Conservation (phyloP, 1,284 basidiomycete species). For the Mycena citricolor region DNA sequence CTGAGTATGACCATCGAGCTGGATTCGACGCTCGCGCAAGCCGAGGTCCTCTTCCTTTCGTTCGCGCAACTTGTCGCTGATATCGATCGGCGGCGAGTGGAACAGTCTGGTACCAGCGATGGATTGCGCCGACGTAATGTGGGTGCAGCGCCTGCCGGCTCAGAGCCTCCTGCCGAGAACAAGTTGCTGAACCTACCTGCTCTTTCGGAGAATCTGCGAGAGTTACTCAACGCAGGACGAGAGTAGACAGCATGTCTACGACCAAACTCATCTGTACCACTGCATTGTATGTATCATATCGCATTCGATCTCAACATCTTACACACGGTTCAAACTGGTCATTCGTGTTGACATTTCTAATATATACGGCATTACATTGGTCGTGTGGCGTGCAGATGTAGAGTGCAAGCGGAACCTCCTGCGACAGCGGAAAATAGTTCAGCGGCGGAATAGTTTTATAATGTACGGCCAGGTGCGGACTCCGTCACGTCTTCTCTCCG, state of each 20-base stretch:
- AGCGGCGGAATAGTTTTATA: no score
- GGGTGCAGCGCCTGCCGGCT: constrained; percentile 7
- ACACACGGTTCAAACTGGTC: no score
- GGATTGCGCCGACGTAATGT: constrained; percentile 32
- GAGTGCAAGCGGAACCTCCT: no score
- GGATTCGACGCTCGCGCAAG: constrained; percentile 87
- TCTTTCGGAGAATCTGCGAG: constrained; percentile 58
- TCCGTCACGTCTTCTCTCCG: constrained; percentile 49
- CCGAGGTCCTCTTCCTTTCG: constrained; percentile 89
- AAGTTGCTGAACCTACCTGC: constrained; percentile 36
- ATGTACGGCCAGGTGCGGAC: no score
- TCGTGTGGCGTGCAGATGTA: no score
- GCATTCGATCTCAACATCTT: no score
- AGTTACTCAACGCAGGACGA: constrained; percentile 47
- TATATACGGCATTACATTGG: no score
- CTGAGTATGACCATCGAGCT: constrained; percentile 93
- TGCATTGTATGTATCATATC: constrained; percentile 16
- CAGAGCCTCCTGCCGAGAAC: constrained; percentile 16
- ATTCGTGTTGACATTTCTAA: no score
- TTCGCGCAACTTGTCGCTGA: constrained; percentile 87
- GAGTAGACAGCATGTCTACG: constrained; percentile 19
- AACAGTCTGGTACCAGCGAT: constrained; percentile 32
- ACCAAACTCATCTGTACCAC: not conserved
- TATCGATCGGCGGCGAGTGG: constrained; percentile 73
- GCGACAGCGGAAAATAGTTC: no score